Percentiles rank a stretch among this genome's conserved stretches.
These are phyloP conservation scores for Fusarium irregulare DNA, from an alignment of 2,329 filamentous ascomycete genomes.

Conservation along the genomic window DNA sequence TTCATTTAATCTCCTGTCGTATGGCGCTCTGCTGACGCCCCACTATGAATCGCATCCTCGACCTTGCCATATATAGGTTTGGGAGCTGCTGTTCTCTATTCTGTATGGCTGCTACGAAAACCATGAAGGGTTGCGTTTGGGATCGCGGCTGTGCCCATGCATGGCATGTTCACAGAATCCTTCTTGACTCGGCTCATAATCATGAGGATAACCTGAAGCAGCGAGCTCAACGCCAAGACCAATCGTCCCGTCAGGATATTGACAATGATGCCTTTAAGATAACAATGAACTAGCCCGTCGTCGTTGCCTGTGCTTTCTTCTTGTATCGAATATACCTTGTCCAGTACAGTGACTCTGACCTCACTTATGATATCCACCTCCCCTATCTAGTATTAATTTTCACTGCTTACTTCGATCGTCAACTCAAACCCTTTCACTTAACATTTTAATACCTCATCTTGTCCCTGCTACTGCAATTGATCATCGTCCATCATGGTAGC, in stretches of 20 bases:
- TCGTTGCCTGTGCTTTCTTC: background rate
- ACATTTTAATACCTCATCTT: background rate
- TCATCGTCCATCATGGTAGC: conserved; percentile 30
- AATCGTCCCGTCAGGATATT: background rate
- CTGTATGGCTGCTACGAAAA: conserved; percentile 1
- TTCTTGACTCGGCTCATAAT: background rate
- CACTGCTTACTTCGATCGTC: background rate
- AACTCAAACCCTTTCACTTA: background rate
- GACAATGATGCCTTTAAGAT: no score
- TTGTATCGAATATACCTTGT: background rate
- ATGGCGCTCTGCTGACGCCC: conserved; percentile 1
- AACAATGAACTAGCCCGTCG: background rate
- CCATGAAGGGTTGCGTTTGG: background rate
- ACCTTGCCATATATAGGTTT: conserved; percentile 1
- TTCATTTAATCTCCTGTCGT: background rate
- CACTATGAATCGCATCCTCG: background rate
- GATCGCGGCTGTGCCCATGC: background rate
- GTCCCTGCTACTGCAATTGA: background rate
- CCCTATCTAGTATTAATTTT: background rate
- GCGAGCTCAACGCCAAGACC: background rate
- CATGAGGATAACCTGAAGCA: background rate
- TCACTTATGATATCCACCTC: background rate
- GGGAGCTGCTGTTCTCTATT: conserved; percentile 1
- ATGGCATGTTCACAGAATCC: conserved; percentile 15
- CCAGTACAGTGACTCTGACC: background rate